Conservation (phyloP, 352 stramenopile genomes). For the Phytophthora boehmeriae region DNA sequence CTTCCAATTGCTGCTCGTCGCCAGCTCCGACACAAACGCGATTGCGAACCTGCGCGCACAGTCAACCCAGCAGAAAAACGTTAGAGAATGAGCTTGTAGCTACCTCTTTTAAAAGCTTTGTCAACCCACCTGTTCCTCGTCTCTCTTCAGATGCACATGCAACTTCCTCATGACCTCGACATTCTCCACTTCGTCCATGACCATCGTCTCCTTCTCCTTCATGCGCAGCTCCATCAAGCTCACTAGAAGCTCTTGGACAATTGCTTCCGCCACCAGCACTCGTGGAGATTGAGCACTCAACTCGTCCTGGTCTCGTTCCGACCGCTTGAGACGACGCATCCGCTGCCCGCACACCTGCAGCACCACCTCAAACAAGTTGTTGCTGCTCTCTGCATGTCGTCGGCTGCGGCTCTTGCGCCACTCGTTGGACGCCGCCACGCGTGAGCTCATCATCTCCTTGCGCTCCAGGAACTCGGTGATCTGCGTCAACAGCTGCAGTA, state of each 20-base stretch:
- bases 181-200: slow-evolving; percentile 65
- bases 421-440: slow-evolving; percentile 32
- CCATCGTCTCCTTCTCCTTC: slow-evolving; percentile 57
- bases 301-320: slow-evolving; percentile 24
- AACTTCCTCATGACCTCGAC: slow-evolving; percentile 61
- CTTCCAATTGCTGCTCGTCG: slow-evolving; percentile 56
- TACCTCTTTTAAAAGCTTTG: slow-evolving; percentile 5
- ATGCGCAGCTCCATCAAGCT: slow-evolving; percentile 57
- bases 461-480: slow-evolving; percentile 60
- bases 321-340: slow-evolving; percentile 42
- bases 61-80: slow-evolving; percentile 3
- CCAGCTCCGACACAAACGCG: slow-evolving; percentile 53
- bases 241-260: slow-evolving; percentile 71
- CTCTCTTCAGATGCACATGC: slow-evolving; percentile 47
- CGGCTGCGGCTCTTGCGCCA: slow-evolving; percentile 31
- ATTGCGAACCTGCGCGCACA: slow-evolving; percentile 34
- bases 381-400: slow-evolving; percentile 22
- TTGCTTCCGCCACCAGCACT: slow-evolving; percentile 62
- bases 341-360: slow-evolving; percentile 61
- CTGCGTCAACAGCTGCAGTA: slow-evolving; percentile 51
- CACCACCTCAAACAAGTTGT: slow-evolving; percentile 56
- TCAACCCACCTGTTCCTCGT: slow-evolving; percentile 45
- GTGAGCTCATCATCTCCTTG: slow-evolving; percentile 48
- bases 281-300: slow-evolving; percentile 37
- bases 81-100: slow-evolving; percentile 2